phyloP scores from a whole-genome alignment of 768 basidiomycete genomes.

The Royoungia palumana region DNA sequence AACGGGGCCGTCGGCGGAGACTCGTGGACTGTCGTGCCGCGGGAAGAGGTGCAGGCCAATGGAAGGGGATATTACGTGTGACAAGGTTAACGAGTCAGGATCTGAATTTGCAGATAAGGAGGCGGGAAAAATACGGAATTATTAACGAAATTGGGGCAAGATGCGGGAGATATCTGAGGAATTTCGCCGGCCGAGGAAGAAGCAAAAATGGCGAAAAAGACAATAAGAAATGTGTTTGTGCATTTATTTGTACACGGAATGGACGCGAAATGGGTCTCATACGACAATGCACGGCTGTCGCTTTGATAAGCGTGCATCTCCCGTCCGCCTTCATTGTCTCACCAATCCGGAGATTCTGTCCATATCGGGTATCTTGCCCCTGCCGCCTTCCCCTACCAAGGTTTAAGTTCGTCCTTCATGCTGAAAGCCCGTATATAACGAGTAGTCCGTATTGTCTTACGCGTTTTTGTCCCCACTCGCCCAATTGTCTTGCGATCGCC shows the following conservation, averaged over 20 bases:
- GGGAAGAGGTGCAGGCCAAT: slow-evolving; percentile 26
- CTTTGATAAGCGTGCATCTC: slow-evolving; percentile 31
- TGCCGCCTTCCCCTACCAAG: slow-evolving; percentile 19
- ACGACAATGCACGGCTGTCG: slow-evolving; percentile 25
- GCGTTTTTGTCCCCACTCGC: slow-evolving; percentile 56
- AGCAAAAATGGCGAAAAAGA: slow-evolving; percentile 35
- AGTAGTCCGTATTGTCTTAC: slow-evolving; percentile 52
- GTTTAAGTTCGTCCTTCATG: slow-evolving; percentile 31
- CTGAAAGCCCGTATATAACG: slow-evolving; percentile 49
- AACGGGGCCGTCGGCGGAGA: slow-evolving; percentile 34
- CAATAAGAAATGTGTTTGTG: slow-evolving; percentile 47
- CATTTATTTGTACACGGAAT: slow-evolving; percentile 39
- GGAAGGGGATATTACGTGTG: slow-evolving; percentile 29
- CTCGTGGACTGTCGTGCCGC: slow-evolving; percentile 23
- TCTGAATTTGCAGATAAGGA: slow-evolving; percentile 32
- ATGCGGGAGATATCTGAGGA: slow-evolving; percentile 29
- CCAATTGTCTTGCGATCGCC: slow-evolving; percentile 56
- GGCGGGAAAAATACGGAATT: slow-evolving; percentile 33
- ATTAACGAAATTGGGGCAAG: slow-evolving; percentile 26
- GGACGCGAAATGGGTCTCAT: slow-evolving; percentile 36
- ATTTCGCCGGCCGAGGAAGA: slow-evolving; percentile 33
- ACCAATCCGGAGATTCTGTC: slow-evolving; percentile 23
- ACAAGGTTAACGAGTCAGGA: slow-evolving; percentile 31
- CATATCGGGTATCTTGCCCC: slow-evolving; percentile 20
- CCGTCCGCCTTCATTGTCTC: slow-evolving; percentile 33